Conservation (phyloP, 139 green algal genomes). For the Klebsormidium nitens region DNA sequence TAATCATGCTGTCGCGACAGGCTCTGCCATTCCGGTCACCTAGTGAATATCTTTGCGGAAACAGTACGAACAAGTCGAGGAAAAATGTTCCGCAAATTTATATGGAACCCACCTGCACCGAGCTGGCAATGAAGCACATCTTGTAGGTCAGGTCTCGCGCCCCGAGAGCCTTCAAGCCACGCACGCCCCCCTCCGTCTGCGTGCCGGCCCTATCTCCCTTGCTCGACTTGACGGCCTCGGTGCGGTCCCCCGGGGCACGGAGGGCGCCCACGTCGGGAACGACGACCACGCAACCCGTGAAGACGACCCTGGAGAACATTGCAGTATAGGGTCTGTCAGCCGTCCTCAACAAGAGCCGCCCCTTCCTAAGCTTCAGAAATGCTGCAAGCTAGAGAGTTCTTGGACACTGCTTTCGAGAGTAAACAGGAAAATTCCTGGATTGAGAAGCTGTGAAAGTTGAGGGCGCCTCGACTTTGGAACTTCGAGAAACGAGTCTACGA, state of each 20-base stretch:
- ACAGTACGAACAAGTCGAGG: too few relatives aligned
- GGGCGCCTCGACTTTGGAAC: too few relatives aligned
- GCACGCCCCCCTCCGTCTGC: conserved; percentile 69
- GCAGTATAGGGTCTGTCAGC: background rate
- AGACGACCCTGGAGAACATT: conserved; percentile 42
- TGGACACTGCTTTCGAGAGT: too few relatives aligned
- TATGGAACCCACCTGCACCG: conserved; percentile 41
- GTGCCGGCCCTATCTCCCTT: background rate
- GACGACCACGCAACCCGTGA: conserved; percentile 88
- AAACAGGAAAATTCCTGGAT: too few relatives aligned
- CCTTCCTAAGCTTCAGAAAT: too few relatives aligned
- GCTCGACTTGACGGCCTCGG: conserved; percentile 19
- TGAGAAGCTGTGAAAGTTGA: too few relatives aligned
- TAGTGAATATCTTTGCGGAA: too few relatives aligned
- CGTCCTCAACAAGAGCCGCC: too few relatives aligned
- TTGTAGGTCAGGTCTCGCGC: conserved; percentile 87
- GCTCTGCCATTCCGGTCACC: too few relatives aligned
- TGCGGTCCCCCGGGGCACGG: conserved; percentile 47
- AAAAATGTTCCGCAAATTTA: background rate
- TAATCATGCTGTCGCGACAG: too few relatives aligned
- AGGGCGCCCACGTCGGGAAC: conserved; percentile 86
- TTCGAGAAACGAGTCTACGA: too few relatives aligned
- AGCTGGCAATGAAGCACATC: conserved; percentile 80
- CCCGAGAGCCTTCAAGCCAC: conserved; percentile 67
- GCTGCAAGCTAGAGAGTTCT: too few relatives aligned